Conservation (phyloP, 345 rosid species). For the Isatis tinctoria region DNA sequence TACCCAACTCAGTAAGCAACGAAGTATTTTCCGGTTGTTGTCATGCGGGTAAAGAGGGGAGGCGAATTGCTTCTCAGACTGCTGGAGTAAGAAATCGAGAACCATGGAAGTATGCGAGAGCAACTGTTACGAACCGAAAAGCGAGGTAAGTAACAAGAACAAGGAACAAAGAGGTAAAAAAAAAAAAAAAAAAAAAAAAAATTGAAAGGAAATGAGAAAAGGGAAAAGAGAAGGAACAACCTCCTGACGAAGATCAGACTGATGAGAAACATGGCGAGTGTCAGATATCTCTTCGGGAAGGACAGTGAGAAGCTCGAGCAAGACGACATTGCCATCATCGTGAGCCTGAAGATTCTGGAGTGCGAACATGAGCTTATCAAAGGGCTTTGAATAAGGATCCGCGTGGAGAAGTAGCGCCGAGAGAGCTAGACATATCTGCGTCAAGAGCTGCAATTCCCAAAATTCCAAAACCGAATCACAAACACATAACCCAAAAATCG, state of each 20-base stretch:
- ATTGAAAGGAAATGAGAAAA: neutral
- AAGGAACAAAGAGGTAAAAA: neutral
- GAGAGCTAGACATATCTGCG: slow-evolving; percentile 93
- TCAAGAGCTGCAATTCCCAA: slow-evolving; percentile 59
- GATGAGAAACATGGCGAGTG: slow-evolving; percentile 51
- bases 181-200: neutral
- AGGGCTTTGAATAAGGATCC: slow-evolving; percentile 71
- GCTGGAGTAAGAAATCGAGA: slow-evolving; percentile 79
- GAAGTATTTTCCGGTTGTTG: slow-evolving; percentile 68
- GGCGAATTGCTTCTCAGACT: slow-evolving; percentile 62
- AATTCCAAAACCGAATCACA: slow-evolving; percentile 3
- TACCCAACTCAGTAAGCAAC: slow-evolving; percentile 98
- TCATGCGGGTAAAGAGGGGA: slow-evolving; percentile 38
- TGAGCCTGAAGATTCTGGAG: slow-evolving; percentile 72
- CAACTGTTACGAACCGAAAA: slow-evolving; percentile 43
- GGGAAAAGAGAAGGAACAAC: neutral
- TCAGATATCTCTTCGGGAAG: slow-evolving; percentile 91
- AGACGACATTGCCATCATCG: slow-evolving; percentile 75
- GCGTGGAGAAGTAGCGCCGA: slow-evolving; percentile 75
- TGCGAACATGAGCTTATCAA: slow-evolving; percentile 78
- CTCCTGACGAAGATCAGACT: slow-evolving; percentile 19
- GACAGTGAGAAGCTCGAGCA: slow-evolving; percentile 89
- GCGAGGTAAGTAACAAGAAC: neutral
- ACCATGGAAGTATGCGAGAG: slow-evolving; percentile 76
- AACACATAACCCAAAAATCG: neutral